Evolutionary conservation across 2,329 filamentous ascomycete species (phyloP), one percentile per base, ranked within the genome.

Genomic region (Colletotrichum incanum): DNA sequence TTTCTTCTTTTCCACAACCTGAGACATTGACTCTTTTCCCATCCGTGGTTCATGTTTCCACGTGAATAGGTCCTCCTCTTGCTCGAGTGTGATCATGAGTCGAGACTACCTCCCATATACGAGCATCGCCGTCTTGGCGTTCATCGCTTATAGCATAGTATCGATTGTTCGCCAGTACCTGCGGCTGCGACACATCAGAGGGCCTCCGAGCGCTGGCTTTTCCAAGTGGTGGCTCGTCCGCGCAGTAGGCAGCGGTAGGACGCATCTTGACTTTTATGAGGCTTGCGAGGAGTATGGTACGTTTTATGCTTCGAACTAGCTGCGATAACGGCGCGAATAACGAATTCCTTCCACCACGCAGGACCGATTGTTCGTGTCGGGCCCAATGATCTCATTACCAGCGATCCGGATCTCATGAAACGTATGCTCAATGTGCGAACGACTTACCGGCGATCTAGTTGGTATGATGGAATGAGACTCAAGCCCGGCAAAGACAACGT

Each of bases 401-500:
- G 78, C 31, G 85, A 86, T 64, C 82, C 83, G 0, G 81, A 79
- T 1, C 74, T 84, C 31, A 65, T 86, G 14, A 80, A 81, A 28
- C 79, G 75, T 28, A 82, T 85, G 76, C 80, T 78, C 8, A 77
- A 76, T 1, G 83, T 81, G 2, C 79, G 83, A 16, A 82, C 80
- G 34, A 67, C 72, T 7, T 86, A 85, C 69, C 77, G 73, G 2
- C 81, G 83, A 1, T 80, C 80, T 0, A 74, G 74, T 1, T 89
- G 86, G 82, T 89, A 89, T 75, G 80, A 83, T 68, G 84, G 82
- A 5, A 82, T 86, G 67, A 83, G 85, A 18, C 82, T 92, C 72
- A 85, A 91, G 69, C 86, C 87, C 0, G 82, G 86, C n/a, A 80
- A 84, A 34, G 86, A 90, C 73, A 89, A 87, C 70, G 82, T 91